Conservation (phyloP, 108 stramenopile genomes). For the Skeletonema grethae region DNA sequence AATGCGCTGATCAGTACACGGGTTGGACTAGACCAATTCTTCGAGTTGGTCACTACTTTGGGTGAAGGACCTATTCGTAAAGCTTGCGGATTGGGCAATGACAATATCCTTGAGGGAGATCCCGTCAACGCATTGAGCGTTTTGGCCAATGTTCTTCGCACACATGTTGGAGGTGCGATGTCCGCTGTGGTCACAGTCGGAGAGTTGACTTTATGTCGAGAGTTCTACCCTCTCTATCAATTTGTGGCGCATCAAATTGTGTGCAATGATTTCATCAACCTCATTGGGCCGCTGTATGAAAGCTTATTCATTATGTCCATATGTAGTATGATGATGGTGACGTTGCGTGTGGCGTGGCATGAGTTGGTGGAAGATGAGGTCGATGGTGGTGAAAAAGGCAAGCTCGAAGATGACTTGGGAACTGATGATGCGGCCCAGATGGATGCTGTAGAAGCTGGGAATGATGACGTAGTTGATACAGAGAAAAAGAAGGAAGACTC, state of each 20-base stretch:
- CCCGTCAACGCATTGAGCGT: constrained; percentile 10
- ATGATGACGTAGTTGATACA: not conserved
- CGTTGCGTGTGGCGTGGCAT: constrained; percentile 23
- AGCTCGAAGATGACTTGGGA: not conserved
- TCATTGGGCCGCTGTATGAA: constrained; percentile 5
- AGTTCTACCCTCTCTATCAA: constrained; percentile 1
- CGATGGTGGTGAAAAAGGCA: not conserved
- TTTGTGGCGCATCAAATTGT: constrained; percentile 9
- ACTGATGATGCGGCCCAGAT: not conserved
- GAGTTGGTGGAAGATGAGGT: constrained; percentile 19
- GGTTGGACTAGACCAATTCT: constrained; percentile 8
- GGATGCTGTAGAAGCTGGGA: not conserved
- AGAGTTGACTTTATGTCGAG: not conserved
- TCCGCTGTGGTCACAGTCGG: not conserved
- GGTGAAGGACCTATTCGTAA: constrained; percentile 7
- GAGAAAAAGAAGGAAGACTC: not conserved
- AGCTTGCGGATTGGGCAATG: constrained; percentile 7
- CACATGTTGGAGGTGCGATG: not conserved
- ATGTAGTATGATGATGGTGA: constrained; percentile 11
- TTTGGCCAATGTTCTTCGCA: constrained; percentile 7
- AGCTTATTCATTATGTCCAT: constrained; percentile 6
- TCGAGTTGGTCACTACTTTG: constrained; percentile 4
- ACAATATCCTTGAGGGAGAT: not conserved
- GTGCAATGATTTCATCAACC: constrained; percentile 15
- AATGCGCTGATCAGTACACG: not conserved